A percentile compares a stretch with the other conserved stretches of the same genome.
phyloP scores from a whole-genome alignment of 208 protist genomes.

The Leishmania tropica region DNA sequence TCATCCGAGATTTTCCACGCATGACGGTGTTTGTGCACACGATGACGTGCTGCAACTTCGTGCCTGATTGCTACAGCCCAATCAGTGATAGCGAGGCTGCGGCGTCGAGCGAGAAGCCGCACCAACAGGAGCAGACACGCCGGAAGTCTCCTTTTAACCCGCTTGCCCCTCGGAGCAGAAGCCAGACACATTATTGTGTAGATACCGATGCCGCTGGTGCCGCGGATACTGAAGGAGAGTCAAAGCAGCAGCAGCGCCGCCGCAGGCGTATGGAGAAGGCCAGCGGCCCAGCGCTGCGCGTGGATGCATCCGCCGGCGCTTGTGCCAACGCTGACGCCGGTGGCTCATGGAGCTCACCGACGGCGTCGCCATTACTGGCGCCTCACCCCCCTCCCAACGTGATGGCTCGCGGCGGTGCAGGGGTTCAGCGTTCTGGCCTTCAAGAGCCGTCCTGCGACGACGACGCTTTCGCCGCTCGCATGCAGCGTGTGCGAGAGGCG shows the following conservation, averaged over 20 bases:
- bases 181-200: neutral
- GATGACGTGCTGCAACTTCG: slow-evolving; percentile 9
- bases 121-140: neutral
- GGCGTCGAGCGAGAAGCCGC: neutral
- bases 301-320: neutral
- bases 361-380: slow-evolving; percentile 4
- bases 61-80: neutral
- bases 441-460: slow-evolving; percentile 5
- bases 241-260: neutral
- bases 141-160: slow-evolving; percentile 7
- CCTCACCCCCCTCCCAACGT: neutral
- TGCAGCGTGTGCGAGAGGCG: slow-evolving; percentile 32
- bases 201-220: neutral
- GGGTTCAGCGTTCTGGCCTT: neutral
- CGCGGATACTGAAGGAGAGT: neutral
- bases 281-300: neutral
- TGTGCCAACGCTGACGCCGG: neutral
- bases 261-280: neutral
- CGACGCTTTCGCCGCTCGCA: slow-evolving; percentile 34
- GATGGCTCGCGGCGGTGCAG: neutral
- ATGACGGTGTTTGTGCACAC: slow-evolving; percentile 59
- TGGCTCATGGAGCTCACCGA: slow-evolving; percentile 4
- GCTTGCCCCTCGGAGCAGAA: neutral
- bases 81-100: neutral
- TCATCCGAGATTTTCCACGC: slow-evolving; percentile 83